phyloP scores from a whole-genome alignment of 208 protist genomes.

The Acanthamoeba sp. region DNA sequence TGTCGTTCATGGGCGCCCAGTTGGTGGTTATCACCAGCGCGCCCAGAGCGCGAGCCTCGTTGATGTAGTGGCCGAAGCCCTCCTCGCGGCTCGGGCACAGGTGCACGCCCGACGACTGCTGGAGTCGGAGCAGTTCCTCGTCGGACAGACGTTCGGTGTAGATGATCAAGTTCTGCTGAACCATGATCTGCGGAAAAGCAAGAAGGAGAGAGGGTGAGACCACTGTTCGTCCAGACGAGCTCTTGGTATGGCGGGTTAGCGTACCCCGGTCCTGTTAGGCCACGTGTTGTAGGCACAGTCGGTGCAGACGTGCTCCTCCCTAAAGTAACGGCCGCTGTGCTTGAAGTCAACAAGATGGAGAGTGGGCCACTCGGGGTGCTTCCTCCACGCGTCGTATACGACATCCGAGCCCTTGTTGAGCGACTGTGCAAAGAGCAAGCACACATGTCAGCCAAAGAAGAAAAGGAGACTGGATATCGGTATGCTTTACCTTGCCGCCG shows the following conservation, averaged over 20 bases:
- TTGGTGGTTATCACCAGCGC: conserved; percentile 12
- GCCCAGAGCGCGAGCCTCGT: not conserved
- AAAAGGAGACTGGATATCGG: not conserved
- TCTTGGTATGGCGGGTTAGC: not conserved
- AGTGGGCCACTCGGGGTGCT: conserved; percentile 20
- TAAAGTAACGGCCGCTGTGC: not conserved
- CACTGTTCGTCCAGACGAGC: too few relatives aligned
- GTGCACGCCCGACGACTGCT: conserved; percentile 25
- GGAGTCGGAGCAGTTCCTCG: not conserved
- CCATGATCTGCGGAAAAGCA: not conserved
- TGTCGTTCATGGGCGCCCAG: conserved; percentile 54
- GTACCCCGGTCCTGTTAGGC: conserved; percentile 31
- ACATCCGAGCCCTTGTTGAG: conserved; percentile 42
- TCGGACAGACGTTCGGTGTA: not conserved
- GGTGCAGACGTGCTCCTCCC: not conserved
- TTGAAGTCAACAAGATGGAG: conserved; percentile 30
- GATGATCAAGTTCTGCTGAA: conserved; percentile 1
- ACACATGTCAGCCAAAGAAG: not conserved
- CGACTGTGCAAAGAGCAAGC: not conserved
- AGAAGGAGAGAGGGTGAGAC: too few relatives aligned
- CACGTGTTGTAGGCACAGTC: not conserved
- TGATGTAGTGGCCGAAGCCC: conserved; percentile 53
- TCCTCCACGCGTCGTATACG: not conserved
- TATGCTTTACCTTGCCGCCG: conserved; percentile 22
- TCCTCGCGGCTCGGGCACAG: conserved; percentile 33